Base-by-base conservation (phyloP, 148 eudicot species). In the Arbutus unedo region DNA sequence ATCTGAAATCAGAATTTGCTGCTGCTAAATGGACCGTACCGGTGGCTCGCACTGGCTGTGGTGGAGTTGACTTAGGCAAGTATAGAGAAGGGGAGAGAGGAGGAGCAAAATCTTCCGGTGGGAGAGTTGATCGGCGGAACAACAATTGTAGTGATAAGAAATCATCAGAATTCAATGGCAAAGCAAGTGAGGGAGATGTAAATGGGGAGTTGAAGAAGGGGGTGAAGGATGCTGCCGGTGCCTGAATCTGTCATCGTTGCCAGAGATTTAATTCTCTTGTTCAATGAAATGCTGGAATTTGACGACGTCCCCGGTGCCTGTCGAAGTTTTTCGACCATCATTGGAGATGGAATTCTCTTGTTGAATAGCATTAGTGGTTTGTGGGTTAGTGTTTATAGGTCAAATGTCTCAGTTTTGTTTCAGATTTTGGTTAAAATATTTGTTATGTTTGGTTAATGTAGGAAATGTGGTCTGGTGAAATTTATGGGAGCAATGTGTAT, bases 1-100 rank as follows among this genome's bases (percentile, higher is more conserved):
- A 91, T 53, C 79, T 95, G 76, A 93, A 85, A 79, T 86, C 82
- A 1, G 98, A 95, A 79, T 82, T 94, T 55, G 84, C 83, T 19
- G 84, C 76, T 41, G 85, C 87, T 45, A 85, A 83, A 48, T 19
- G 21, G 57, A 13, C 44, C 4, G 56, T 9, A 2, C n/a, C 70
- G 18, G 71, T 62, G 14, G 62, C 66, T 3, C 59, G 13, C 38
- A 31, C 0, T 66, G 14, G 38, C 2, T 0, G 70, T 3, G 48
- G 60, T 2, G 78, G 53, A 6, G 21, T 21, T 79, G 82, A 49
- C 9, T 66, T 66, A 55, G 57, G 74, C 0, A 79, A 79, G 45
- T 64, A 62, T 56, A 66, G 77, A 79, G 51, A 43, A 47, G 77
- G 25, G 43, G 66, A 79, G 54, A 84, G 84, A 25, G 57, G 84